A percentile compares a stretch with the other conserved stretches of the same genome.
Evolutionary conservation across 768 basidiomycete genomes (phyloP).

Genomic region (Candolleomyces eurysporus): DNA sequence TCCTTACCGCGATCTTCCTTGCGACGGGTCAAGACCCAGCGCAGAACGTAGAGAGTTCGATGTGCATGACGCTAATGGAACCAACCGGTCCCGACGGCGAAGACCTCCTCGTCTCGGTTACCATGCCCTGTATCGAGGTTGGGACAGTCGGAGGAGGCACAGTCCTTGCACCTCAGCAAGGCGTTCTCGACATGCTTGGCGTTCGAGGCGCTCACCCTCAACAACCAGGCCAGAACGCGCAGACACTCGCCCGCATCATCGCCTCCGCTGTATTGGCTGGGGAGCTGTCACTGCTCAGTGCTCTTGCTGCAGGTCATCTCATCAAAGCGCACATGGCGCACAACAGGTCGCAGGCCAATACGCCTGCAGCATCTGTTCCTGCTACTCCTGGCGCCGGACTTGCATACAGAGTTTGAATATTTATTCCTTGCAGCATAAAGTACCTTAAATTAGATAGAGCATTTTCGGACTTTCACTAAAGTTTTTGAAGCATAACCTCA

Average conservation of each 20-base stretch:
- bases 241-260: conserved; percentile 84
- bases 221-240: conserved; percentile 86
- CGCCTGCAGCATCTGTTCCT: conserved; percentile 40
- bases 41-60: conserved; percentile 97
- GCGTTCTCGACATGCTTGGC: conserved; percentile 92
- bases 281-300: conserved; percentile 87
- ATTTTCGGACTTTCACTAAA: too few relatives aligned
- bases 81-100: conserved; percentile 88
- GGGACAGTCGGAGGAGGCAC: conserved; percentile 96
- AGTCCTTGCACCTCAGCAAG: conserved; percentile 83
- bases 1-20: conserved; percentile 90
- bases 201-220: conserved; percentile 86
- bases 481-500: too few relatives aligned
- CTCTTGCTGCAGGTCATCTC: conserved; percentile 92
- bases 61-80: conserved; percentile 99
- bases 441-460: too few relatives aligned
- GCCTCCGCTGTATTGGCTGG: conserved; percentile 96
- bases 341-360: conserved; percentile 82
- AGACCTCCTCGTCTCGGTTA: conserved; percentile 88
- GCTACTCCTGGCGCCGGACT: too few relatives aligned
- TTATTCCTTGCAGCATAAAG: too few relatives aligned
- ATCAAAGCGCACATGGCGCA: conserved; percentile 91
- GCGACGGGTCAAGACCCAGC: conserved; percentile 99
- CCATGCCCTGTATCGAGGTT: conserved; percentile 51
- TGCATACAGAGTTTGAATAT: too few relatives aligned